Base-by-base conservation (phyloP, 495 filamentous ascomycete genomes). In the Rusavskia elegans region DNA sequence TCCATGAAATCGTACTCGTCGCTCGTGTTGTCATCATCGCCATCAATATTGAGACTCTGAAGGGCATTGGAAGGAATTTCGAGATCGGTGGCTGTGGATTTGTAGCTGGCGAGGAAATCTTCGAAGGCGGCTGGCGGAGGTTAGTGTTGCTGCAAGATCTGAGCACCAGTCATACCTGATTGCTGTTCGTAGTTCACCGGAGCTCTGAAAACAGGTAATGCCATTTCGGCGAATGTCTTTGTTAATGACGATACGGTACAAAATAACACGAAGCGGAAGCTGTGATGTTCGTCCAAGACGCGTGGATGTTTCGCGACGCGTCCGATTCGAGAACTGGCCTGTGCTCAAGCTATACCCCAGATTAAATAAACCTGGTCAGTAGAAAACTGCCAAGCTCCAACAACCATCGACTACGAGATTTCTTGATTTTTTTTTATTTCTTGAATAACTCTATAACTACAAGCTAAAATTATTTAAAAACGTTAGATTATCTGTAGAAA, bases 1-100 rank as follows among this genome's bases (percentile, higher is more conserved):
- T 94, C 85, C 84, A 95, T 87, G 66, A 94, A 87, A 61, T 94
- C 88, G 61, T 95, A 89, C 59, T 94, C 89, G 62, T 96, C 89
- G 68, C 85, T 89, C n/a, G 83, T 75, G 23, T 46, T 46, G 23
- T 46, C 44, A 57, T 82, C 81, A 69, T 89, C 84, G 52, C 83
- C 89, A 66, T 90, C 83, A 57, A 98, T 83, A 63, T 86, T 82
- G 61, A 98, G 75, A 49, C 85, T 82, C 54, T 85, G 79, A 32
- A 98, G 69, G 17, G 87, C 88, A 61, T 84, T 77, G 48, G 77
- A 73, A 49, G 82, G 79, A 4, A 77, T 77, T 60, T 89, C 83
- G 48, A 71, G 69, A 50, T 81, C 70, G 8, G 85, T 81, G 32
- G 85, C 78, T 16, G 79, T 76, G 13, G 82, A 84, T 69, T 98